Evolutionary conservation across 1,284 basidiomycete species (phyloP).

Genomic region (Puccinia triticina): DNA sequence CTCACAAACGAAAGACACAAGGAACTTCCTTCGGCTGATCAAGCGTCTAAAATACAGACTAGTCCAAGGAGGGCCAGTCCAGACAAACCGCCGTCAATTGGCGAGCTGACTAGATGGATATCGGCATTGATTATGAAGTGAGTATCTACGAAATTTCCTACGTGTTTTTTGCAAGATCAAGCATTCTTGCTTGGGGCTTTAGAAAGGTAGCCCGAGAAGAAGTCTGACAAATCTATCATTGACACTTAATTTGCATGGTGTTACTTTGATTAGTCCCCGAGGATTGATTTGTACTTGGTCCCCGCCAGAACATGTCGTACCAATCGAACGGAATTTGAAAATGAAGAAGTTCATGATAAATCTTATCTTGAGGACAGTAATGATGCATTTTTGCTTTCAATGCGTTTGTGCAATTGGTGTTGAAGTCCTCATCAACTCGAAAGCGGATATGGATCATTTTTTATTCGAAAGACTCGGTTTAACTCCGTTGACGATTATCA

Average conservation of each 20-base stretch:
- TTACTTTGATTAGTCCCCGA: slow-evolving; percentile 31
- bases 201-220: not conserved
- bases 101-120: slow-evolving; percentile 38
- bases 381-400: slow-evolving; percentile 38
- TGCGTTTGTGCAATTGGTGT: slow-evolving; percentile 29
- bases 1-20: slow-evolving; percentile 5
- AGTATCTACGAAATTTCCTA: not conserved
- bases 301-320: slow-evolving; percentile 35
- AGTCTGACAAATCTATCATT: not conserved
- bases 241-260: not conserved
- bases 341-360: slow-evolving; percentile 25
- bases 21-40: not conserved
- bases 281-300: slow-evolving; percentile 43
- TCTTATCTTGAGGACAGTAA: not conserved
- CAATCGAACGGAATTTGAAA: not conserved
- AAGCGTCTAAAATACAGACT: not conserved
- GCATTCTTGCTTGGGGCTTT: not conserved
- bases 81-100: slow-evolving; percentile 34
- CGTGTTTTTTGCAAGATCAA: not conserved
- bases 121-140: slow-evolving; percentile 42
- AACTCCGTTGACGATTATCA: slow-evolving; percentile 12
- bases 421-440: slow-evolving; percentile 24
- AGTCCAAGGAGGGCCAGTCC: not conserved
- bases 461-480: slow-evolving; percentile 21
- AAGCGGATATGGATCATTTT: slow-evolving; percentile 14